A percentile compares a stretch with the other conserved stretches of the same genome.
phyloP scores from a whole-genome alignment of 345 rosid species.

The Durio zibethinus region DNA sequence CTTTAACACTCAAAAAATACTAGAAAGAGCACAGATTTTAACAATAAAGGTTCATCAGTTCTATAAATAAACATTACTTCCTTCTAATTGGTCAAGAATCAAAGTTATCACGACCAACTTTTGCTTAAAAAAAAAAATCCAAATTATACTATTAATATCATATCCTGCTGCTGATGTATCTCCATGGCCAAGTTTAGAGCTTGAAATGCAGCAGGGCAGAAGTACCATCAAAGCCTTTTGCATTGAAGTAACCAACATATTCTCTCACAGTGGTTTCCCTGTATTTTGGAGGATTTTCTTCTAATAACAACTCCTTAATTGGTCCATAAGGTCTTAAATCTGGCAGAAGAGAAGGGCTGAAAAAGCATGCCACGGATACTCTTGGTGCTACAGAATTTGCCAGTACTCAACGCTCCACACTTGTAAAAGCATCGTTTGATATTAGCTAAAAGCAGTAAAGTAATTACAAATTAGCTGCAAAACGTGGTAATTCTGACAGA shows the following conservation, averaged over 20 bases:
- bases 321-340: conserved; percentile 24
- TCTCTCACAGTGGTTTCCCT: conserved; percentile 18
- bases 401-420: conserved; percentile 35
- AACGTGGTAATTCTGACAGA: neutral
- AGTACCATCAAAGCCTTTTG: conserved; percentile 23
- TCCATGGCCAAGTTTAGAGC: neutral
- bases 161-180: neutral
- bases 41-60: neutral
- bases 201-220: conserved; percentile 17
- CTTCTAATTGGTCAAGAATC: neutral
- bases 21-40: neutral
- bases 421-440: conserved; percentile 32
- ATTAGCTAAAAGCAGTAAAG: conserved; percentile 28
- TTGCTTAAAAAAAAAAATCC: neutral
- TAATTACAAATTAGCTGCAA: neutral
- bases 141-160: neutral
- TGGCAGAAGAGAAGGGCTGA: conserved; percentile 18
- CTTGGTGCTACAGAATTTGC: conserved; percentile 30
- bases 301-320: conserved; percentile 20
- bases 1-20: neutral
- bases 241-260: neutral
- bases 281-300: conserved; percentile 26
- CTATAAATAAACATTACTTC: neutral
- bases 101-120: neutral
- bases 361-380: conserved; percentile 39